A percentile compares a stretch with the other conserved stretches of the same genome.
These are phyloP conservation scores for Geotrichum bryndzae DNA, from an alignment of 1,139 yeast species.

Conservation along the genomic window DNA sequence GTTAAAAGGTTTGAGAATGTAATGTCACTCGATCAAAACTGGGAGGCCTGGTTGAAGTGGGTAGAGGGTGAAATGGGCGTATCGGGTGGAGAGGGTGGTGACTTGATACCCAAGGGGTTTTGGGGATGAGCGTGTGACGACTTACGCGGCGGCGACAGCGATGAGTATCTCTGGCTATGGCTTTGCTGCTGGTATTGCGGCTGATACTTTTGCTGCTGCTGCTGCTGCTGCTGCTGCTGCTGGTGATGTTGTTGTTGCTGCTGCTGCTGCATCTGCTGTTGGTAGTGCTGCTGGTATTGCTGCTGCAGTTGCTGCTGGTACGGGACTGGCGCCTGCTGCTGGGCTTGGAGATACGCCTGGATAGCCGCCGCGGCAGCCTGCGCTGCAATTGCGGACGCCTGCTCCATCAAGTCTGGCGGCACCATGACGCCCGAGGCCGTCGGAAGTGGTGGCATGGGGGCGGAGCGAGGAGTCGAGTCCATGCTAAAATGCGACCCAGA, in stretches of 20 bases:
- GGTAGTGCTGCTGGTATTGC: conserved; percentile 8
- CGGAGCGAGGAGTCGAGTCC: neutral
- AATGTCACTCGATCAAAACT: neutral
- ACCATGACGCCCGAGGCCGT: conserved; percentile 4
- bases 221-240: conserved; percentile 6
- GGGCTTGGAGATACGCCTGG: conserved; percentile 8
- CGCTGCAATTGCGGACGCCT: conserved; percentile 11
- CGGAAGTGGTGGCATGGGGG: neutral
- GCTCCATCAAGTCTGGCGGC: conserved; percentile 12
- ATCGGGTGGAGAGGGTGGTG: neutral
- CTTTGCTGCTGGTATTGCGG: conserved; percentile 10
- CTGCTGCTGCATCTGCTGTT: neutral
- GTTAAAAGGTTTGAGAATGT: neutral
- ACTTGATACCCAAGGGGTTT: neutral
- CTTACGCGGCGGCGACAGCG: neutral
- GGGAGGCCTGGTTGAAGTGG: neutral
- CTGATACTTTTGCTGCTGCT: conserved; percentile 8
- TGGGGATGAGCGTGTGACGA: neutral
- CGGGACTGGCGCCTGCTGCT: conserved; percentile 2
- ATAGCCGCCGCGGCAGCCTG: conserved; percentile 10
- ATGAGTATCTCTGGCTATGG: neutral
- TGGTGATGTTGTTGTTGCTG: neutral
- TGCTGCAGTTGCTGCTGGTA: conserved; percentile 12
- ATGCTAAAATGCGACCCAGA: neutral
- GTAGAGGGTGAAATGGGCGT: neutral